phyloP scores from a whole-genome alignment of 306 rosid genomes.

The Cicer bijugum region DNA sequence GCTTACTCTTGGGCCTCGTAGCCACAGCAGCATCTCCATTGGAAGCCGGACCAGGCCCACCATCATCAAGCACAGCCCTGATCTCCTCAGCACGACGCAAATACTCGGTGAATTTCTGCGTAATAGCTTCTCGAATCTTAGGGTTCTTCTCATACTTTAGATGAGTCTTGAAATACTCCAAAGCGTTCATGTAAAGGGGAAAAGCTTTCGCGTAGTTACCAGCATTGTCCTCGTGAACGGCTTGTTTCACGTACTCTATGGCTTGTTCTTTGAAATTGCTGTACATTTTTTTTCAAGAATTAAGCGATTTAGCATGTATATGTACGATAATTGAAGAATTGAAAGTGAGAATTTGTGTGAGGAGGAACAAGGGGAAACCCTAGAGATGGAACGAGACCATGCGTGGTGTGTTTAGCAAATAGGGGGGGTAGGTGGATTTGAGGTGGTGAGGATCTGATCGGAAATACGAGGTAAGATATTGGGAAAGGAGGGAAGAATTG shows the following conservation, averaged over 20 bases:
- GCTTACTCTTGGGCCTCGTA: constrained; percentile 82
- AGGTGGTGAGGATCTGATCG: constrained; percentile 20
- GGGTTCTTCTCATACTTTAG: constrained; percentile 98
- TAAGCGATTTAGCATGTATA: constrained; percentile 36
- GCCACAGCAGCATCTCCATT: constrained; percentile 96
- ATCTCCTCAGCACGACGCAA: constrained; percentile 99
- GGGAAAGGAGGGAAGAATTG: not conserved
- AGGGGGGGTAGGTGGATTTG: not conserved
- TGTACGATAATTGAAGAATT: constrained; percentile 2
- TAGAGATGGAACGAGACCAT: not conserved
- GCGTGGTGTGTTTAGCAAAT: no score
- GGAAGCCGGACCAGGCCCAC: constrained; percentile 89
- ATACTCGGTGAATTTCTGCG: constrained; percentile 94
- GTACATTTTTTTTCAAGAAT: constrained; percentile 60
- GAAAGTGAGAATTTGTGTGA: constrained; percentile 3
- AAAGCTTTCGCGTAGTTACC: constrained; percentile 97
- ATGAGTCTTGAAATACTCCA: constrained; percentile 94
- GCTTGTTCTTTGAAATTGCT: constrained; percentile 99
- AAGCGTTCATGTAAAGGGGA: constrained; percentile 92
- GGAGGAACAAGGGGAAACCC: not conserved
- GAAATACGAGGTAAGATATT: not conserved
- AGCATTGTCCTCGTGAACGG: constrained; percentile 88
- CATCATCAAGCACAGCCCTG: constrained; percentile 80
- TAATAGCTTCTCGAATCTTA: constrained; percentile 90
- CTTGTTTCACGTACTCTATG: constrained; percentile 95